Base-by-base conservation (phyloP, 2,329 filamentous ascomycete genomes). In the Ambrosiella beaveri region DNA sequence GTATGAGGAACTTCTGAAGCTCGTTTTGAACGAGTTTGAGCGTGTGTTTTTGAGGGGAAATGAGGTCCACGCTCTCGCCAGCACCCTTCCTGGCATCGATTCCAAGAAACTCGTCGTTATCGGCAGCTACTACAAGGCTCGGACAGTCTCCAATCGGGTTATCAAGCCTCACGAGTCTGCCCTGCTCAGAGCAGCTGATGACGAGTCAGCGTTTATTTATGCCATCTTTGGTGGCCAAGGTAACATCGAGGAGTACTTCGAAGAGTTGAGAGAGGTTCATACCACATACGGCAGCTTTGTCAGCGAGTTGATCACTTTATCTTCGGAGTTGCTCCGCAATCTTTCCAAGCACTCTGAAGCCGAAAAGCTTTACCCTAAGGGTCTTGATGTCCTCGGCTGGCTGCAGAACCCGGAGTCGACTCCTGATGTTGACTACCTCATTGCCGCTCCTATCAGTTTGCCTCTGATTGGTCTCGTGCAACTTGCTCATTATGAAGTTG, bases 171-270 rank as follows among this genome's bases (percentile, higher is more conserved):
- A 98, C 69, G 87, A 95, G 68, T 97, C 94, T 45, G 94, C 93
- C 40, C 79, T 98, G 52, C 81, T 96, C 67, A 81, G 93, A 64
- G 91, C 93, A 55, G 88, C 88, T 8, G 83, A 86, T 52, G 90
- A 96, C 62, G 84, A 81, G 62, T 82, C 84, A 58, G 90, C 90
- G 57, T 84, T 81, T 65, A 80, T 98, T 61, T 98, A 95, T 74
- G 90, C 84, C 63, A 89, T 98, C 62, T 95, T 97, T 64, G 93
- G 93, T 61, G 93, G 93, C 6, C 93, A 98, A 70, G 93, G 93
- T 65, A 98, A 98, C 71, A 97, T 98, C 63, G 91, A 98, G 72
- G 94, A 98, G 73, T 98, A 98, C 73, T 98, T 98, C 66, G 91
- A 98, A 64, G 93, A 98, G 74, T 80, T 98, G 62, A 84, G 93